phyloP scores from a whole-genome alignment of 148 eudicot genomes.

The Dianthus caryophyllus region DNA sequence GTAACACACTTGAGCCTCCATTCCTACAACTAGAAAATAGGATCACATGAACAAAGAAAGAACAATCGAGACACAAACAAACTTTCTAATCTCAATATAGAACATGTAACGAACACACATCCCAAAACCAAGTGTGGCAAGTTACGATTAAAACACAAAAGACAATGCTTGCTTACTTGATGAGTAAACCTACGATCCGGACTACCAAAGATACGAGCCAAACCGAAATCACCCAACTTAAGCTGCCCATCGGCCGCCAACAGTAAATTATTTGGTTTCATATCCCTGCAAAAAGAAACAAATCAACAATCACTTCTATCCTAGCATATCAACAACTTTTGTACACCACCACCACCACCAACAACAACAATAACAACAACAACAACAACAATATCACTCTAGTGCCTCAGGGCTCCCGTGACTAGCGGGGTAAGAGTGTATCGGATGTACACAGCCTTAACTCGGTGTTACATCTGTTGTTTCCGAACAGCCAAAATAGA shows the following conservation, averaged over 20 bases:
- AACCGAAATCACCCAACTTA: conserved; percentile 92
- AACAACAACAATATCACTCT: too few relatives aligned
- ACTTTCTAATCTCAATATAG: not conserved
- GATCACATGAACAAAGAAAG: not conserved
- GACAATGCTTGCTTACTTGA: conserved; percentile 49
- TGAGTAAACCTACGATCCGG: conserved; percentile 93
- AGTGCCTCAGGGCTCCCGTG: too few relatives aligned
- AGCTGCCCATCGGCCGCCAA: conserved; percentile 86
- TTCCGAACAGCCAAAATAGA: too few relatives aligned
- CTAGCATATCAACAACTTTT: conserved; percentile 24
- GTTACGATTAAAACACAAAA: not conserved
- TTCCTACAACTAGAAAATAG: not conserved
- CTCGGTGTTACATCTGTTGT: too few relatives aligned
- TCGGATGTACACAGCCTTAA: too few relatives aligned
- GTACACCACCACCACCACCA: too few relatives aligned
- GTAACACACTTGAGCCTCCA: not conserved
- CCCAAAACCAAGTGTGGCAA: too few relatives aligned
- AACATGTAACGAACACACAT: not conserved
- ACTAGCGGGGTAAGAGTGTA: too few relatives aligned
- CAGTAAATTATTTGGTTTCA: conserved; percentile 94
- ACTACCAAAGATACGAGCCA: conserved; percentile 96
- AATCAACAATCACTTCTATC: conserved; percentile 11
- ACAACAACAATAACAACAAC: too few relatives aligned
- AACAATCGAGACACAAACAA: not conserved
- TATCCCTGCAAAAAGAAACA: conserved; percentile 54